Conservation (phyloP, 2,329 filamentous ascomycete species). For the Exophiala bonariae region DNA sequence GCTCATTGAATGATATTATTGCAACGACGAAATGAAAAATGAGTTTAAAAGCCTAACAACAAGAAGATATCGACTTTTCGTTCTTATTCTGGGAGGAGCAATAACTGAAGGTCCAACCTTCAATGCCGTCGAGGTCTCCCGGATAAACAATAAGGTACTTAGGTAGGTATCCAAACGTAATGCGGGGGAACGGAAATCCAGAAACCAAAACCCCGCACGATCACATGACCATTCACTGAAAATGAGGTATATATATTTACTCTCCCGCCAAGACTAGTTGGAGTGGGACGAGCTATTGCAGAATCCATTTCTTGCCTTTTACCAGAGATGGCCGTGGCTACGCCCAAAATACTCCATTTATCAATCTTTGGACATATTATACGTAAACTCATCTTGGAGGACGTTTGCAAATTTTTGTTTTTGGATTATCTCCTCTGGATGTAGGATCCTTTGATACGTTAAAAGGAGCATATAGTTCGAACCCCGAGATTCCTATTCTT, state of each 20-base stretch:
- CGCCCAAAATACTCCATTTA: constrained; percentile 59
- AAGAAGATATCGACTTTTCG: no score
- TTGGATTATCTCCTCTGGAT: not conserved
- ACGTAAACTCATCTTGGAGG: constrained; percentile 1
- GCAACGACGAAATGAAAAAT: no score
- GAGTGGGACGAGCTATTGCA: constrained; percentile 69
- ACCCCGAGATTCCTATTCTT: no score
- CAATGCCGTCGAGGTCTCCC: no score
- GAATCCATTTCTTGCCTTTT: constrained; percentile 79
- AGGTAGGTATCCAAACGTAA: no score
- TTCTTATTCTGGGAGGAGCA: no score
- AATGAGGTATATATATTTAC: constrained; percentile 28
- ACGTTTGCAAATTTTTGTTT: constrained; percentile 11
- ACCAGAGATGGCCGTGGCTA: constrained; percentile 74
- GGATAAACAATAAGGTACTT: no score
- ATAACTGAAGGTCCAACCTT: no score
- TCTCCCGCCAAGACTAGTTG: constrained; percentile 31
- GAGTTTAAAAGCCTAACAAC: no score
- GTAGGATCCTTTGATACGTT: no score
- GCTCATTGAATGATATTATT: constrained; percentile 12
- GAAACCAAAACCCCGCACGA: not conserved
- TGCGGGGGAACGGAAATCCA: not conserved
- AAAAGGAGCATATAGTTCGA: no score
- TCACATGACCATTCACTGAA: constrained; percentile 12
- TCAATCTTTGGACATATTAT: constrained; percentile 56